phyloP scores from a whole-genome alignment of 495 filamentous ascomycete species.

The Umbilicaria muhlenbergii region DNA sequence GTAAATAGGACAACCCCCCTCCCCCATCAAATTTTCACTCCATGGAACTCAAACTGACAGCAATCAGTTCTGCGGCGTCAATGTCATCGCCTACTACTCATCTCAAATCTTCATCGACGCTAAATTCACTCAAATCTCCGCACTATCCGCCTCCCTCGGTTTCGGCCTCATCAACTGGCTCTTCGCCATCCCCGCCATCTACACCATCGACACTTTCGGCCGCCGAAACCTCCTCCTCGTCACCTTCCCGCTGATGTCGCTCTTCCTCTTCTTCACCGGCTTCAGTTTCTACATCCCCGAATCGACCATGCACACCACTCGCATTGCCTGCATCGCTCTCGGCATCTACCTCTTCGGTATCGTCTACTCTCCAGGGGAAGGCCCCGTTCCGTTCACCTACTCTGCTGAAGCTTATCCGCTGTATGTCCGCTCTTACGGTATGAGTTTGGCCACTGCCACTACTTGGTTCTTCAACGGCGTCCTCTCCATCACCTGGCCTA shows the following conservation, averaged over 20 bases:
- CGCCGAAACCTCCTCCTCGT: slow-evolving; percentile 60
- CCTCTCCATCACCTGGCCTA: slow-evolving; percentile 51
- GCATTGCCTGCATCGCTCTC: slow-evolving; percentile 42
- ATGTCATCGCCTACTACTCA: slow-evolving; percentile 43
- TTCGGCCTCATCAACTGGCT: slow-evolving; percentile 70
- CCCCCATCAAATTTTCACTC: neutral
- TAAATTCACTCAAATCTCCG: slow-evolving; percentile 33
- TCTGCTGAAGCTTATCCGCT: slow-evolving; percentile 68
- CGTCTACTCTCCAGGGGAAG: slow-evolving; percentile 66
- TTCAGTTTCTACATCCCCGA: slow-evolving; percentile 64
- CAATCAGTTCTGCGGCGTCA: slow-evolving; percentile 38
- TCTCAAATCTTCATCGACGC: slow-evolving; percentile 35
- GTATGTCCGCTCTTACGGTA: slow-evolving; percentile 55
- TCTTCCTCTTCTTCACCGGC: slow-evolving; percentile 63
- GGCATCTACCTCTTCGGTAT: slow-evolving; percentile 64
- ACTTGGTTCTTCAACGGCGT: slow-evolving; percentile 58
- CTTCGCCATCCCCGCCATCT: slow-evolving; percentile 63
- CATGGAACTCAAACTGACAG: too few species aligned
- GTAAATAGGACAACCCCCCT: slow-evolving; percentile 21
- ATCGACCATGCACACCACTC: slow-evolving; percentile 22
- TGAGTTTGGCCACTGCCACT: slow-evolving; percentile 52
- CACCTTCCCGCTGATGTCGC: slow-evolving; percentile 63
- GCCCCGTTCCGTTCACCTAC: slow-evolving; percentile 75
- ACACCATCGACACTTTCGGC: slow-evolving; percentile 75
- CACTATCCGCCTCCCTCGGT: slow-evolving; percentile 54